Evolutionary conservation across 2,329 filamentous ascomycete species (phyloP).

Genomic region (Phyllosticta citriasiana): DNA sequence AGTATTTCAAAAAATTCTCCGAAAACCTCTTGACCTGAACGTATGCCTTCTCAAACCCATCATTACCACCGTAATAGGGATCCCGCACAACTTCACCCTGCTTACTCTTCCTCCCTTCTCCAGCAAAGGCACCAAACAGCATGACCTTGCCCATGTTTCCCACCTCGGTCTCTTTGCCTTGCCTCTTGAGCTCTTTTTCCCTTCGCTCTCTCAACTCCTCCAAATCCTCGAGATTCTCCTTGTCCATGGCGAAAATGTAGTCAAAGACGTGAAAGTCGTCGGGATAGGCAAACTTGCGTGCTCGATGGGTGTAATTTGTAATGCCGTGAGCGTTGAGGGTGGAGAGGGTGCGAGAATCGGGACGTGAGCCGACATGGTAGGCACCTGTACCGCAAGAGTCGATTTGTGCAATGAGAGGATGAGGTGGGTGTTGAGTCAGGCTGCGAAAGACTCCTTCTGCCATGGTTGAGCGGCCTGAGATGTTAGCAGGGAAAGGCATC

Average conservation of each 20-base stretch:
- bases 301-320: constrained; percentile 63
- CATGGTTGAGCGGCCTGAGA: constrained; percentile 68
- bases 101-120: constrained; percentile 21
- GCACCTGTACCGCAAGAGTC: constrained; percentile 87
- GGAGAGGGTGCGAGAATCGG: constrained; percentile 74
- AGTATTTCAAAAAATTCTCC: constrained; percentile 60
- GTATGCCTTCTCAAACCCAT: constrained; percentile 79
- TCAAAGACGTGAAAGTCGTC: constrained; percentile 79
- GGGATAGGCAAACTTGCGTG: constrained; percentile 56
- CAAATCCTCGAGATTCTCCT: constrained; percentile 65
- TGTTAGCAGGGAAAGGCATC: background rate
- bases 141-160: constrained; percentile 48
- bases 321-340: constrained; percentile 69
- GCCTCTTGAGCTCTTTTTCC: constrained; percentile 30
- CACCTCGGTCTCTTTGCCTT: constrained; percentile 24
- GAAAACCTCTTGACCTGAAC: constrained; percentile 73
- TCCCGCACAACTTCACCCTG: constrained; percentile 62
- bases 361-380: constrained; percentile 68
- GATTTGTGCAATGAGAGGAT: constrained; percentile 52
- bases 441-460: constrained; percentile 85
- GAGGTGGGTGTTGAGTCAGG: constrained; percentile 42
- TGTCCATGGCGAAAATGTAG: constrained; percentile 93
- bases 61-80: constrained; percentile 81
- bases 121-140: constrained; percentile 78
- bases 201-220: constrained; percentile 46